These are phyloP conservation scores for Fusarium virguliforme DNA, from an alignment of 2,329 filamentous ascomycete species.

Conservation along the genomic window DNA sequence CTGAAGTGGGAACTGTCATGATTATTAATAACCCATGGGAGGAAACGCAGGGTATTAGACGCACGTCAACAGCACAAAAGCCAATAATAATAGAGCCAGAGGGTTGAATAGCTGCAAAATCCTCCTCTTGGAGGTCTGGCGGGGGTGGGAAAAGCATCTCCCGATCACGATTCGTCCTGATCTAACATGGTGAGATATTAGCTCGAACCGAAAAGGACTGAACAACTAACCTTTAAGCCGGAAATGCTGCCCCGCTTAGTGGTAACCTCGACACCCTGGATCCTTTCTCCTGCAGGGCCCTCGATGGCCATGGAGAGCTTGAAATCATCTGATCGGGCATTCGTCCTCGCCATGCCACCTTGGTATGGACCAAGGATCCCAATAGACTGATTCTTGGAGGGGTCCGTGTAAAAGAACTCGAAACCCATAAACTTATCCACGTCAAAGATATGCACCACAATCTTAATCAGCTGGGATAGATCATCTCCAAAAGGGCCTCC, in stretches of 20 bases:
- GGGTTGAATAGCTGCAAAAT: neutral
- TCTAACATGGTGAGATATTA: neutral
- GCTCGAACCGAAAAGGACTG: neutral
- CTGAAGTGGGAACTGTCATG: neutral
- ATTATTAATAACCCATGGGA: neutral
- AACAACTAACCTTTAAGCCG: neutral
- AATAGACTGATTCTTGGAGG: constrained; percentile 16
- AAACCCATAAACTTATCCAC: neutral
- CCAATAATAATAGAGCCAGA: neutral
- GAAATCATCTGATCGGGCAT: neutral
- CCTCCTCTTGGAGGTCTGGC: neutral
- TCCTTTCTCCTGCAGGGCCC: constrained; percentile 11
- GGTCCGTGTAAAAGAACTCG: neutral
- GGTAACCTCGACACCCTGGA: neutral
- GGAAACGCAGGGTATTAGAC: neutral
- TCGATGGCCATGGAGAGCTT: constrained; percentile 10
- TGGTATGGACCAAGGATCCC: neutral
- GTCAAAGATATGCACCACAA: constrained; percentile 9
- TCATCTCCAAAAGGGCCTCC: neutral
- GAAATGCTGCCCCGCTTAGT: neutral
- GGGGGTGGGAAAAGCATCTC: constrained; percentile 2
- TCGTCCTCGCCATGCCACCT: neutral
- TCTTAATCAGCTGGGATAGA: neutral
- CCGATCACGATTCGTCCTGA: neutral
- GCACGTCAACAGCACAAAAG: neutral